phyloP scores from a whole-genome alignment of 345 rosid genomes.

The Aquilaria yunnanensis region DNA sequence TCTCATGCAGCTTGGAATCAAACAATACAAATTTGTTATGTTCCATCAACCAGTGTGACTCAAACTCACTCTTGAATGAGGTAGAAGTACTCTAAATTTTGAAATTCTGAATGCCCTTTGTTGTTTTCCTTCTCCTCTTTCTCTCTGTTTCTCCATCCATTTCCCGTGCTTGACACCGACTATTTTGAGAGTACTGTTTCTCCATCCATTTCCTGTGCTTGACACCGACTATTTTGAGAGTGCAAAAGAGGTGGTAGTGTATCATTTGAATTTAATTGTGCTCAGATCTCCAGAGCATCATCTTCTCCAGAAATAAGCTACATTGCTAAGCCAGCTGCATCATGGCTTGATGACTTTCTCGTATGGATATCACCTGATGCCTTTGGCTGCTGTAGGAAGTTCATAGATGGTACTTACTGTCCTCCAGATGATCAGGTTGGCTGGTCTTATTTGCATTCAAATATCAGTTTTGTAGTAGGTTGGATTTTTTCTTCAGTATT shows the following conservation, averaged over 20 bases:
- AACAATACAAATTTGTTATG: slow-evolving; percentile 80
- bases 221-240: slow-evolving; percentile 9
- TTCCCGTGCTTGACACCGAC: slow-evolving; percentile 8
- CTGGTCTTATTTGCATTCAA: slow-evolving; percentile 10
- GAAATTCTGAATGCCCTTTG: neutral
- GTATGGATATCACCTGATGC: slow-evolving; percentile 96
- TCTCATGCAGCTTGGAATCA: slow-evolving; percentile 57
- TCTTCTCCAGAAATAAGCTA: slow-evolving; percentile 66
- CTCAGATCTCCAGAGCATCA: slow-evolving; percentile 84
- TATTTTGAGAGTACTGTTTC: slow-evolving; percentile 2
- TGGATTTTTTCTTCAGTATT: slow-evolving; percentile 9
- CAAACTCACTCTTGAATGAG: slow-evolving; percentile 85
- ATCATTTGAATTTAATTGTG: slow-evolving; percentile 5
- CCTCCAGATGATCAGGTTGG: slow-evolving; percentile 97
- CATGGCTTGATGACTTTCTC: slow-evolving; percentile 96
- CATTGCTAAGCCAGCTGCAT: slow-evolving; percentile 98
- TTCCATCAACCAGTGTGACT: slow-evolving; percentile 88
- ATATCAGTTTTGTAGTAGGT: neutral
- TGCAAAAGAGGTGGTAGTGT: neutral
- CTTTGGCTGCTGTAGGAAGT: slow-evolving; percentile 91
- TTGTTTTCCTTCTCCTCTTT: neutral
- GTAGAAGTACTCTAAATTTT: slow-evolving; percentile 21
- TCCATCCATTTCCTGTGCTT: slow-evolving; percentile 1
- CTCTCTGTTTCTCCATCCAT: neutral
- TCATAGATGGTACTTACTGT: slow-evolving; percentile 69